Evolutionary conservation across 495 filamentous ascomycete genomes (phyloP).

Genomic region (Penicillium paxilli): DNA sequence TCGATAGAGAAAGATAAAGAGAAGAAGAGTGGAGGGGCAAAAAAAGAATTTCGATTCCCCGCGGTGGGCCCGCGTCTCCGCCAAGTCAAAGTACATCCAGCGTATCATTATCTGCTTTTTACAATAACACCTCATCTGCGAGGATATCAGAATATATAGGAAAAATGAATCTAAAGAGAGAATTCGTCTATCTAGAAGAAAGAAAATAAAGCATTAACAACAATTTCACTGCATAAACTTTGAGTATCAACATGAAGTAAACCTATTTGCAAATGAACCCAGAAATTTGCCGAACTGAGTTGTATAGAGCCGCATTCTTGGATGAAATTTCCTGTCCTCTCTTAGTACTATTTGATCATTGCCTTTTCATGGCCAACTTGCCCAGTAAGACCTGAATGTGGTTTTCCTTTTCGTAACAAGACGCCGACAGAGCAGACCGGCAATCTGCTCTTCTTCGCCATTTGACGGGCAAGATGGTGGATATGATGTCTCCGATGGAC

Average conservation of each 20-base stretch:
- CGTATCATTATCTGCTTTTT: neutral
- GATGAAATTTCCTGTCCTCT: no score
- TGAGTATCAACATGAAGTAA: neutral
- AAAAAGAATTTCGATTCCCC: constrained; percentile 27
- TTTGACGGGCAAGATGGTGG: constrained; percentile 15
- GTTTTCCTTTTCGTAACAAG: constrained; percentile 23
- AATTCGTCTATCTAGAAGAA: no score
- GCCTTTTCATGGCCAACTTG: neutral
- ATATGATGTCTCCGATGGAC: constrained; percentile 25
- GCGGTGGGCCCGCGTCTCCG: constrained; percentile 14
- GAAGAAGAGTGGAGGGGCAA: constrained; percentile 11
- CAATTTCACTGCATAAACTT: neutral
- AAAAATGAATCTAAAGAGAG: neutral
- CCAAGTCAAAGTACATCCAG: neutral
- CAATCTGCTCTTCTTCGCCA: constrained; percentile 18
- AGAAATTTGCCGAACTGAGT: no score
- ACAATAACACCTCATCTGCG: neutral
- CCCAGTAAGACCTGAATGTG: neutral
- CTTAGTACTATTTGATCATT: no score
- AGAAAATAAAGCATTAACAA: no score
- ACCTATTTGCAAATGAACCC: neutral
- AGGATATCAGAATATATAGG: neutral
- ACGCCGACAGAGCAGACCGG: constrained; percentile 15
- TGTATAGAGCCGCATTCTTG: no score
- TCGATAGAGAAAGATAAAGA: neutral